Evolutionary conservation across 1,139 yeast genomes (phyloP), one percentile per base, ranked within the genome.

Genomic region (Candida labiduridarum): DNA sequence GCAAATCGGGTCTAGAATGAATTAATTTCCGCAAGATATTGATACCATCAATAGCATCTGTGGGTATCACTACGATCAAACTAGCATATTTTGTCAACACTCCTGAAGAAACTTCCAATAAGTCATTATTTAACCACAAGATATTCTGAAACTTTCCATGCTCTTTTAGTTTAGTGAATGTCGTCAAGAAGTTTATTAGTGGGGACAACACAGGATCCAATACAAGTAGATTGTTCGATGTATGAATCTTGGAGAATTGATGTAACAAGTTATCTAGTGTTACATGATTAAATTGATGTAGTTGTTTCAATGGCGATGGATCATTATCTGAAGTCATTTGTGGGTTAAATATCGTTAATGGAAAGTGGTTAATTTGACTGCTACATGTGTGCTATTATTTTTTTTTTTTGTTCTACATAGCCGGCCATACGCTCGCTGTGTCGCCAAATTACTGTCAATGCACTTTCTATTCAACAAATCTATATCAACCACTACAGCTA

Each of bases 91-190:
- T 60, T 5, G 52, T 56, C 49, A 65, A 63, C 6, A 59, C 47
- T 41, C 48, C 41, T 1, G 46, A 19, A 22, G 51, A 50, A 10
- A 56, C 41, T 6, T 35, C 42, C 2, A 44, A 6, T 19, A 54
- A 42, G 2, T 57, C 60, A 14, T 69, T 71, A 41, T 68, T 71
- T 16, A 88, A 72, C 88, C 91, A 86, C 19, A 82, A 71, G 18
- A 86, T 80, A 53, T 78, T 78, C 30, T 75, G 79, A 47, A 89
- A 83, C 46, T 85, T 72, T 9, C 83, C 88, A 47, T 72, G 73
- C 47, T 77, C 77, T 59, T 83, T 80, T 45, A 87, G 72, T 18
- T 69, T 67, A 52, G 79, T 75, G 64, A 87, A 88, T 3, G 87
- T 80, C 3, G 87, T 80, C 47, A 88, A 69, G 39, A 74, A 71